Conservation (phyloP, 2,329 filamentous ascomycete species). For the Aaosphaeria arxii region DNA sequence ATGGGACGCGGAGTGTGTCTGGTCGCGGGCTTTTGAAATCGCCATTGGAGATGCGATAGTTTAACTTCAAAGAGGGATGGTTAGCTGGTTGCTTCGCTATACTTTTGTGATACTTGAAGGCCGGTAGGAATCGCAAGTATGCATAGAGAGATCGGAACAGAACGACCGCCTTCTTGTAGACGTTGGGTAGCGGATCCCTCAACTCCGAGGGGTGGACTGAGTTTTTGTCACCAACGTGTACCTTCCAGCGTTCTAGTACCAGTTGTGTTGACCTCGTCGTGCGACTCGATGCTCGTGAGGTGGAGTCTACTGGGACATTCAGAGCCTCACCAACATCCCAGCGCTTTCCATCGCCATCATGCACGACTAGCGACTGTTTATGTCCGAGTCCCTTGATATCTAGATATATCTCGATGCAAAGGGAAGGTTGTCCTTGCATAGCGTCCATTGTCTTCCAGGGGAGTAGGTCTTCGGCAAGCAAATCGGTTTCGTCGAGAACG, state of each 20-base stretch:
- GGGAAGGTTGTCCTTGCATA: slow-evolving; percentile 73
- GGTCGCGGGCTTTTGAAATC: slow-evolving; percentile 51
- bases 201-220: slow-evolving; percentile 56
- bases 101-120: slow-evolving; percentile 79
- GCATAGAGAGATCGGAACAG: slow-evolving; percentile 88
- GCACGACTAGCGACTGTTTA: slow-evolving; percentile 81
- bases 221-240: slow-evolving; percentile 68
- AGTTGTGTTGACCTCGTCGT: slow-evolving; percentile 61
- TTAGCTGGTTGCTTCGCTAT: slow-evolving; percentile 66
- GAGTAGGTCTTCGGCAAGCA: slow-evolving; percentile 75
- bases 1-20: slow-evolving; percentile 69
- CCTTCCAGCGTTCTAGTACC: slow-evolving; percentile 84
- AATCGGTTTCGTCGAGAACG: slow-evolving; percentile 87
- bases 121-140: slow-evolving; percentile 76
- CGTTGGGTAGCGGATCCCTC: slow-evolving; percentile 67
- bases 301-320: slow-evolving; percentile 56
- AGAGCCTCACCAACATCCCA: slow-evolving; percentile 90
- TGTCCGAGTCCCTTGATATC: slow-evolving; percentile 75
- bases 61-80: slow-evolving; percentile 65
- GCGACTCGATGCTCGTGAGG: slow-evolving; percentile 47
- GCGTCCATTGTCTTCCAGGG: slow-evolving; percentile 80
- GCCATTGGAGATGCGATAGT: slow-evolving; percentile 73
- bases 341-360: slow-evolving; percentile 85
- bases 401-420: slow-evolving; percentile 88
- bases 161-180: slow-evolving; percentile 97